These are phyloP conservation scores for Dictyostelium firmibasis DNA, from an alignment of 78 protist genomes.

Conservation along the genomic window DNA sequence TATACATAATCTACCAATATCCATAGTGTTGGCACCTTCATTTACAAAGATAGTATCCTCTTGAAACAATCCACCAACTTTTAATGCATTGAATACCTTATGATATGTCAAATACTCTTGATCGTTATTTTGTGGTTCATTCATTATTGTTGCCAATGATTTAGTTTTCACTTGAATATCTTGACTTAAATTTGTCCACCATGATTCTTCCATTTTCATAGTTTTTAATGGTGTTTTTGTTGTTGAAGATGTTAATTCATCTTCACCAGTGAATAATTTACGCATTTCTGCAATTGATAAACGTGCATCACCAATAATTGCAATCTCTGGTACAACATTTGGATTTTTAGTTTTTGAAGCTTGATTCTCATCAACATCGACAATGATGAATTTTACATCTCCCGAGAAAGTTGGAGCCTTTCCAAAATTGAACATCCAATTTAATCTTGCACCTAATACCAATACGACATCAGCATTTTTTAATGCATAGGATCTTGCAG, in stretches of 20 bases:
- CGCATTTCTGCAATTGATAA: slow-evolving; percentile 4
- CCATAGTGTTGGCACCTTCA: slow-evolving; percentile 89
- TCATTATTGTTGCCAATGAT: neutral
- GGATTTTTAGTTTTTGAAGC: neutral
- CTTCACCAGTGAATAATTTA: neutral
- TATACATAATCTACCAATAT: slow-evolving; percentile 68
- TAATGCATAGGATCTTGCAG: slow-evolving; percentile 80
- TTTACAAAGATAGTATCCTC: slow-evolving; percentile 38
- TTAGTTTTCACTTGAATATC: slow-evolving; percentile 20
- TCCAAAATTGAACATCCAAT: slow-evolving; percentile 84
- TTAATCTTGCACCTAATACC: slow-evolving; percentile 81
- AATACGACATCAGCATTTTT: slow-evolving; percentile 66
- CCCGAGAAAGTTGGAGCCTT: slow-evolving; percentile 17
- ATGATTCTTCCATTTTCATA: neutral
- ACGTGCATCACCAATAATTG: slow-evolving; percentile 39
- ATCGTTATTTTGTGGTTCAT: slow-evolving; percentile 8
- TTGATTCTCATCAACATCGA: slow-evolving; percentile 51
- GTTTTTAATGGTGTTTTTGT: neutral
- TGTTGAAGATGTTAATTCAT: neutral
- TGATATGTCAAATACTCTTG: slow-evolving; percentile 57
- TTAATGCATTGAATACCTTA: slow-evolving; percentile 46
- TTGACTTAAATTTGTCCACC: slow-evolving; percentile 27
- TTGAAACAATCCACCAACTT: neutral
- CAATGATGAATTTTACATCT: slow-evolving; percentile 53
- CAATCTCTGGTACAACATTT: neutral